Evolutionary conservation across 805 yeast genomes (phyloP).

Genomic region (Jamesozyma lodderae): DNA sequence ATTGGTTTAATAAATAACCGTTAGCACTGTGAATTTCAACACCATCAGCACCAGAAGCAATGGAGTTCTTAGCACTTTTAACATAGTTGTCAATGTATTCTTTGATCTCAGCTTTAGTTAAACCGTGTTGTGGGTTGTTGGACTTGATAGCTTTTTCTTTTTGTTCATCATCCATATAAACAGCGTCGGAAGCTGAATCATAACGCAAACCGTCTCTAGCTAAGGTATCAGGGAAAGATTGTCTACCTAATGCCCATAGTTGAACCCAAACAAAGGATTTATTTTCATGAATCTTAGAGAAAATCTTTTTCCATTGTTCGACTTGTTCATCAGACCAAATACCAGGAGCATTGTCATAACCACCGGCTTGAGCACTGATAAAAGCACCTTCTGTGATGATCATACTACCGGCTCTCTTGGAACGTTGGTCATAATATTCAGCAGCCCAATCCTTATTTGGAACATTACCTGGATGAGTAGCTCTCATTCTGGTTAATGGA

Average conservation of each 20-base stretch:
- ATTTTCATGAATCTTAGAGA: conserved; percentile 42
- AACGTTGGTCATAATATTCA: conserved; percentile 46
- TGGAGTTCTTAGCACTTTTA: conserved; percentile 34
- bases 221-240: conserved; percentile 31
- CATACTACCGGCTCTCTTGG: conserved; percentile 42
- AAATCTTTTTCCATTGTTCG: conserved; percentile 40
- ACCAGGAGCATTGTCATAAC: conserved; percentile 39
- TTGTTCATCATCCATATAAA: conserved; percentile 28
- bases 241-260: conserved; percentile 42
- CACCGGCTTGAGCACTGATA: conserved; percentile 35
- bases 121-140: conserved; percentile 26
- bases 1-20: conserved; percentile 51
- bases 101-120: conserved; percentile 31
- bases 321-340: conserved; percentile 40
- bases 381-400: conserved; percentile 51
- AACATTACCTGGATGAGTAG: conserved; percentile 28
- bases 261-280: conserved; percentile 40
- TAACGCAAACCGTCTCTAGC: conserved; percentile 32
- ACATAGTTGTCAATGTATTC: conserved; percentile 36
- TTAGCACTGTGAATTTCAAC: conserved; percentile 61
- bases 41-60: conserved; percentile 41
- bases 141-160: conserved; percentile 28
- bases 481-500: conserved; percentile 38
- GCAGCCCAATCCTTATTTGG: conserved; percentile 37
- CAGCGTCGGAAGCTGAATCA: conserved; percentile 33